Percentiles rank a stretch among this genome's conserved stretches.
These are phyloP conservation scores for Gentiana straminea DNA, from an alignment of 257 asterid genomes.

Conservation along the genomic window DNA sequence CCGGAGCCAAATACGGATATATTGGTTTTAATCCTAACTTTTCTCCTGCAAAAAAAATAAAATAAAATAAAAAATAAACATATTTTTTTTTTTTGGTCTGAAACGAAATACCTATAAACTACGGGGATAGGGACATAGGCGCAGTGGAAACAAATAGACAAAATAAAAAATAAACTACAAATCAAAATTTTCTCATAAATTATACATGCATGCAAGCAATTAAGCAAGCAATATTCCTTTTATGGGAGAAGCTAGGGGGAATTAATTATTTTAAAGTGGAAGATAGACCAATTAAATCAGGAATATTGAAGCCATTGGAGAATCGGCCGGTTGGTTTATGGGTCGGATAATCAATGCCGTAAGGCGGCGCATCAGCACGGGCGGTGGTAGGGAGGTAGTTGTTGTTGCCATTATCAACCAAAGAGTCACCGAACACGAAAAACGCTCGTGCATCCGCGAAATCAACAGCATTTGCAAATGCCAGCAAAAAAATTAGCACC, in stretches of 20 bases:
- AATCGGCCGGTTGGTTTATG: conserved; percentile 81
- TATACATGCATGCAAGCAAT: conserved; percentile 26
- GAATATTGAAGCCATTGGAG: conserved; percentile 84
- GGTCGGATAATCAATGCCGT: conserved; percentile 73
- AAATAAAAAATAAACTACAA: no score
- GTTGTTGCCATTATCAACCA: conserved; percentile 87
- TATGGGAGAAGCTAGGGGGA: conserved; percentile 41
- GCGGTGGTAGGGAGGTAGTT: conserved; percentile 63
- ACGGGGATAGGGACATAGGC: no score
- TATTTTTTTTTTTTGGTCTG: no score
- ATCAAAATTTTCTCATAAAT: no score
- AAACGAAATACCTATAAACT: no score
- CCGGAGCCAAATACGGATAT: conserved; percentile 62
- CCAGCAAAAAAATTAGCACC: no score
- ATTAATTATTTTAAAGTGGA: not conserved
- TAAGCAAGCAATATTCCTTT: conserved; percentile 56
- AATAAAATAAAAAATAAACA: no score
- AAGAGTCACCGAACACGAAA: conserved; percentile 82
- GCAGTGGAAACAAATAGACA: no score
- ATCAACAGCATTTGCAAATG: conserved; percentile 2
- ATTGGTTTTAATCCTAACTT: conserved; percentile 49
- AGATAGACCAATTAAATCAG: conserved; percentile 50
- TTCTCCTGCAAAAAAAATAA: conserved; percentile 33
- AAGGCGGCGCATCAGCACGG: conserved; percentile 78
- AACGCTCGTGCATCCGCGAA: conserved; percentile 55